A percentile compares a stretch with the other conserved stretches of the same genome.
These are phyloP conservation scores for Pisolithus orientalis DNA, from an alignment of 768 basidiomycete genomes.

Conservation along the genomic window DNA sequence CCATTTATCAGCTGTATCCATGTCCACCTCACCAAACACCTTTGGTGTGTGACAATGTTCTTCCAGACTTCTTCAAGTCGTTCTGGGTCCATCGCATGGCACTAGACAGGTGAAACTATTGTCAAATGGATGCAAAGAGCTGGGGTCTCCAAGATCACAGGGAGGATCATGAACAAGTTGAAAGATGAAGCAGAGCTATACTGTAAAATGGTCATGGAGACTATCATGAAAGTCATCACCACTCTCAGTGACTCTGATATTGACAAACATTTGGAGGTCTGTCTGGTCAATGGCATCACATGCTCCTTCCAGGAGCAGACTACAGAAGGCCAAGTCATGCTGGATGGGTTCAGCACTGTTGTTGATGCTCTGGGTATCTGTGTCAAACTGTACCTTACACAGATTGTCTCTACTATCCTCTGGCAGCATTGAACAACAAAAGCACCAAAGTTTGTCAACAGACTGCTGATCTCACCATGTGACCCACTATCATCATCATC, in stretches of 20 bases:
- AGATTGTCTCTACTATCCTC: constrained; percentile 97
- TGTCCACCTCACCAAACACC: too few species aligned
- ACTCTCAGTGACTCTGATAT: constrained; percentile 95
- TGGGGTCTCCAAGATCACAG: constrained; percentile 94
- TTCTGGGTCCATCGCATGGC: constrained; percentile 99
- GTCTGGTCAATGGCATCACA: constrained; percentile 96
- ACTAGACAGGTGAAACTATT: constrained; percentile 90
- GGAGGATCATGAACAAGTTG: constrained; percentile 61
- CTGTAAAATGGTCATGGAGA: constrained; percentile 99
- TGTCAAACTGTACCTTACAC: constrained; percentile 96
- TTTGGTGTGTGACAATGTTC: constrained; percentile 33
- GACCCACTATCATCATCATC: constrained; percentile 86
- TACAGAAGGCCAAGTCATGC: constrained; percentile 97
- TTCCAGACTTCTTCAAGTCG: constrained; percentile 98
- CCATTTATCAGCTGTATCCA: too few species aligned
- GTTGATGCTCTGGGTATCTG: constrained; percentile 95
- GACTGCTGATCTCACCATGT: constrained; percentile 96
- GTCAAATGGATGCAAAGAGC: constrained; percentile 94
- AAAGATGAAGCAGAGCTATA: constrained; percentile 68
- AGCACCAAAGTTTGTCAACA: constrained; percentile 98
- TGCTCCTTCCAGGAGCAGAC: constrained; percentile 99
- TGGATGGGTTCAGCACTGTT: constrained; percentile 96
- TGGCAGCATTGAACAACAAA: constrained; percentile 98
- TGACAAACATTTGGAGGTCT: constrained; percentile 90
- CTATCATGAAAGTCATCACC: constrained; percentile 93